These are phyloP conservation scores for Acidiella bohemica DNA, from an alignment of 495 filamentous ascomycete genomes.

Conservation along the genomic window DNA sequence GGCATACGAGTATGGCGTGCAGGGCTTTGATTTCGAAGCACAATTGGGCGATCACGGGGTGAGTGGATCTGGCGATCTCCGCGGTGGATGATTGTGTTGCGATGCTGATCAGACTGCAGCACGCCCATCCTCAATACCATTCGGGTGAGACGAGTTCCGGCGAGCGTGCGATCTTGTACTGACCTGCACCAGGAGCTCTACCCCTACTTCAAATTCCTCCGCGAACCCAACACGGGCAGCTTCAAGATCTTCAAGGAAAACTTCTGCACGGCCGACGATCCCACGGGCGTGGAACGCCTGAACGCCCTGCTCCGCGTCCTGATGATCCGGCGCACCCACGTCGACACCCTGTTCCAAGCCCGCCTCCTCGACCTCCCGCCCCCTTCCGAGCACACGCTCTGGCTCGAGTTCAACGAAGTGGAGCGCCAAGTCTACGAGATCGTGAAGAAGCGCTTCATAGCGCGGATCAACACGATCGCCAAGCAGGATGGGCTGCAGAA, in stretches of 20 bases:
- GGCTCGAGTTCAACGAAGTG: slow-evolving; percentile 34
- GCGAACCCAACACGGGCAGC: slow-evolving; percentile 32
- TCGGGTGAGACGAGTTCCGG: too few species aligned
- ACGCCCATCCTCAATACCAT: too few species aligned
- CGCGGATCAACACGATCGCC: slow-evolving; percentile 29
- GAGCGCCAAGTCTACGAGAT: slow-evolving; percentile 39
- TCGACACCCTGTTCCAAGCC: slow-evolving; percentile 37
- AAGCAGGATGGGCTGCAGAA: slow-evolving; percentile 19
- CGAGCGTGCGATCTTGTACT: too few species aligned
- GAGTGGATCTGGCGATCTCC: too few species aligned
- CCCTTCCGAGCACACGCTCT: slow-evolving; percentile 24
- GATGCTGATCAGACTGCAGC: too few species aligned
- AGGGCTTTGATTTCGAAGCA: slow-evolving; percentile 37
- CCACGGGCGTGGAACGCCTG: slow-evolving; percentile 30
- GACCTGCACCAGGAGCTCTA: slow-evolving; percentile 46
- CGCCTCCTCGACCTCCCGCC: slow-evolving; percentile 45
- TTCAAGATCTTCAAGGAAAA: slow-evolving; percentile 36
- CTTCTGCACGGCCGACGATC: slow-evolving; percentile 30
- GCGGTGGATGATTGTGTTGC: too few species aligned
- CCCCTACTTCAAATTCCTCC: slow-evolving; percentile 48
- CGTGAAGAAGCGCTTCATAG: slow-evolving; percentile 28
- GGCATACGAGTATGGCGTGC: slow-evolving; percentile 39
- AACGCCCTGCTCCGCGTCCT: slow-evolving; percentile 26
- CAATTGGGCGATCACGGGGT: slow-evolving; percentile 49
- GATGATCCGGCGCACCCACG: slow-evolving; percentile 41